Evolutionary conservation across 1,139 yeast genomes (phyloP).

Genomic region (Kazachstania sp.): DNA sequence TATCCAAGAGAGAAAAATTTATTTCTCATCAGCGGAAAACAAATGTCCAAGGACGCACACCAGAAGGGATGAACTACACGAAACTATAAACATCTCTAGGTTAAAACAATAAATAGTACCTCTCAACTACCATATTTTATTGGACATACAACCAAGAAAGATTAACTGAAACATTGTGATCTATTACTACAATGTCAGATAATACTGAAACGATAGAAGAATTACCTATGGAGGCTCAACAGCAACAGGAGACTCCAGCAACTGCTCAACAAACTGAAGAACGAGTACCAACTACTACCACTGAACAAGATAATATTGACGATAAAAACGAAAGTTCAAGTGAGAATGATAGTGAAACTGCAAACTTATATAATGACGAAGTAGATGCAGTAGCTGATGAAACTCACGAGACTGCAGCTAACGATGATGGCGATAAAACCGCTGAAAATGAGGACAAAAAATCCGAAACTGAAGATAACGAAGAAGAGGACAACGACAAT

Average conservation of each 20-base stretch:
- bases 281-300: not conserved
- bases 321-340: not conserved
- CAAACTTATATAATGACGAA: not conserved
- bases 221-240: not conserved
- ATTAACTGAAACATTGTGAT: too few species aligned
- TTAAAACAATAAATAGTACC: too few species aligned
- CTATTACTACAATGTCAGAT: too few species aligned
- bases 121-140: too few species aligned
- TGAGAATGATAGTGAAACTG: slow-evolving; percentile 1
- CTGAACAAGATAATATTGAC: not conserved
- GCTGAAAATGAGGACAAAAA: slow-evolving; percentile 2
- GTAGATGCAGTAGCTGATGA: not conserved
- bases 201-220: too few species aligned
- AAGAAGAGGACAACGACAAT: slow-evolving; percentile 1
- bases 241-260: not conserved
- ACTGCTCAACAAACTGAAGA: not conserved
- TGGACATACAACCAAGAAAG: too few species aligned
- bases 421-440: not conserved
- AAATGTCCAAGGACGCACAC: too few species aligned
- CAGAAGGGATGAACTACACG: too few species aligned
- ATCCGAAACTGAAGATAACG: not conserved
- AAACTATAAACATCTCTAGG: too few species aligned
- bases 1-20: too few species aligned
- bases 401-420: not conserved
- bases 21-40: too few species aligned